A percentile compares a stretch with the other conserved stretches of the same genome.
These are phyloP conservation scores for Gossypium trilobum DNA, from an alignment of 441 rosid genomes.

Conservation along the genomic window DNA sequence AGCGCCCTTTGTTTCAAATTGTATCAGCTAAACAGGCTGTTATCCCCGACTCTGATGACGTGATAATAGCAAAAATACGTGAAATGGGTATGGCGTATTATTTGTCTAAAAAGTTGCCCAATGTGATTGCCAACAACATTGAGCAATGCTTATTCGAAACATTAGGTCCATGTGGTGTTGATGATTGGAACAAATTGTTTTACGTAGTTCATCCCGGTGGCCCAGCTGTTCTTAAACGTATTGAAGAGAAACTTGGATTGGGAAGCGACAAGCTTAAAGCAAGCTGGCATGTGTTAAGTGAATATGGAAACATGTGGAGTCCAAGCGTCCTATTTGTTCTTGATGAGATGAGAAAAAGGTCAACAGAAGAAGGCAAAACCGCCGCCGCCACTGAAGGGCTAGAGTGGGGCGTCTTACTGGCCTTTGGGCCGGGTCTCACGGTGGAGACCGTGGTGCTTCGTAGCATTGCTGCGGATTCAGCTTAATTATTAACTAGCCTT, in stretches of 20 bases:
- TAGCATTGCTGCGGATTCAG: not conserved
- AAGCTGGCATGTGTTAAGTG: constrained; percentile 15
- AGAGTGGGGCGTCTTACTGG: constrained; percentile 36
- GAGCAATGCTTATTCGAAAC: not conserved
- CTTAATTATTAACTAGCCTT: not conserved
- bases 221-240: constrained; percentile 20
- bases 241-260: not conserved
- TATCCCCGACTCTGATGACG: not conserved
- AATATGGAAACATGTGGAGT: constrained; percentile 38
- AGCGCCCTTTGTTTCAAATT: constrained; percentile 18
- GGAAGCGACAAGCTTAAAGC: not conserved
- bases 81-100: not conserved
- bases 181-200: constrained; percentile 35
- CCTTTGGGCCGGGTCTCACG: constrained; percentile 35
- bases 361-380: constrained; percentile 20
- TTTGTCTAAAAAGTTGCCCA: not conserved
- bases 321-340: constrained; percentile 30
- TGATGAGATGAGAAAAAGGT: constrained; percentile 33
- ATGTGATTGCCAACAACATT: not conserved
- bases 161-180: not conserved
- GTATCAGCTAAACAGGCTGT: not conserved
- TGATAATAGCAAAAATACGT: not conserved
- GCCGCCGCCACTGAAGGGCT: constrained; percentile 15
- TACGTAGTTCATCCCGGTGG: constrained; percentile 30
- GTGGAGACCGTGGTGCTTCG: constrained; percentile 34